A percentile compares a stretch with the other conserved stretches of the same genome.
phyloP scores from a whole-genome alignment of 129 eudicot genomes.

The Kitagawia praeruptora region DNA sequence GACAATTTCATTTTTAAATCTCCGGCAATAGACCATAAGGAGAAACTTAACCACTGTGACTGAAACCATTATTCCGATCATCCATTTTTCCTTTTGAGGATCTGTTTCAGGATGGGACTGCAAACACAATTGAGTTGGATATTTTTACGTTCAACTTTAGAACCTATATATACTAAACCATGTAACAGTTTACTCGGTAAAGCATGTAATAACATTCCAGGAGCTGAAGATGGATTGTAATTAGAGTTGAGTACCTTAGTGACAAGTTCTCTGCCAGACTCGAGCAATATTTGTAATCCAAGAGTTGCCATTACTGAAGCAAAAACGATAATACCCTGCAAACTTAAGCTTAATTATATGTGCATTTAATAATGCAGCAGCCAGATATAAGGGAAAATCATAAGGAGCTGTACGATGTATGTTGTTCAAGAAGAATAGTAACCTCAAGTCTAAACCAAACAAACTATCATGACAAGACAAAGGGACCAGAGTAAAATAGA shows the following conservation, averaged over 20 bases:
- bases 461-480: too few species aligned
- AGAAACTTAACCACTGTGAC: constrained; percentile 68
- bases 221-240: background rate
- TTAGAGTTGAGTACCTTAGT: constrained; percentile 37
- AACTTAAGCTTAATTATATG: background rate
- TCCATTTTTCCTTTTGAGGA: constrained; percentile 58
- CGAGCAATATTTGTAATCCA: constrained; percentile 78
- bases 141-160: background rate
- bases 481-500: too few species aligned
- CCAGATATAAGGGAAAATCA: background rate
- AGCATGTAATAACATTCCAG: background rate
- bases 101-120: constrained; percentile 44
- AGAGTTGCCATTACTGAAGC: constrained; percentile 96
- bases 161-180: too few species aligned
- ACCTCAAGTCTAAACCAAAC: background rate
- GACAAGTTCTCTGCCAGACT: constrained; percentile 57
- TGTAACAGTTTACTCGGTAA: background rate
- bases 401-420: background rate
- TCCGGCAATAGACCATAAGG: constrained; percentile 68
- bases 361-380: background rate
- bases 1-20: constrained; percentile 70
- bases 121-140: background rate
- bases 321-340: constrained; percentile 83
- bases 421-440: too few species aligned
- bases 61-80: constrained; percentile 72